Evolutionary conservation across 768 basidiomycete genomes (phyloP), one percentile per base, ranked within the genome.

Genomic region (Tephrocybe sp.): DNA sequence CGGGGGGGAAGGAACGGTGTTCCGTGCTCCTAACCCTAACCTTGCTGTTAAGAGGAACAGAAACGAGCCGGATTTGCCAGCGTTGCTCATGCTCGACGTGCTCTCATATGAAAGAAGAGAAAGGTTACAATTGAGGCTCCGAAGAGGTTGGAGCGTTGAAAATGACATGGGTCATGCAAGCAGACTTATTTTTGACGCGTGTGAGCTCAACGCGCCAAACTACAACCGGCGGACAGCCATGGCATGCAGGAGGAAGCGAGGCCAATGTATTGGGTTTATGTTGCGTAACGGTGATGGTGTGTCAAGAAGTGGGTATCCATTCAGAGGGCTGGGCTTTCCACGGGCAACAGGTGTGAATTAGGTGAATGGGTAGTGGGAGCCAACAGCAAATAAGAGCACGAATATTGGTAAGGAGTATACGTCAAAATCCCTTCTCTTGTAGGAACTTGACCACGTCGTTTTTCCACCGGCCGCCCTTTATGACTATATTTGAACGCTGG

Each of bases 381-480:
- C 14, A 50, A 53, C 37, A 45, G 46, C 44, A 40, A 51, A 55
- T 17, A 44, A 34, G 44, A 55, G 47, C 39, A 48, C 49, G 43
- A 41, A 45, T 50, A 44, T 48, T 33, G 25, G 33, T 21, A 41
- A 47, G 37, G 34, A 50, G 21, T 28, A 41, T 36, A 48, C 36
- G 32, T 62, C 58, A 90, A 66, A 90, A 90, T 11, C 89, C 89
- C 60, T 76, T 82, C 50, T 65, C 63, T 62, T 71, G 71, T 58
- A 91, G 74, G 84, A 85, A 91, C 44, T 76, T 72, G 57, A 78
- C 62, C 42, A 91, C 79, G 38, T 80, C 66, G 52, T 74, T 71
- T 63, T 80, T 88, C 82, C 81, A 85, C 41, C 73, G 74, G 4
- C 85, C 84, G 40, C 87, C 87, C 21, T 73, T 68, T 55, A 90